phyloP scores from a whole-genome alignment of 106 monocot species.

The Amphibolis antarctica region DNA sequence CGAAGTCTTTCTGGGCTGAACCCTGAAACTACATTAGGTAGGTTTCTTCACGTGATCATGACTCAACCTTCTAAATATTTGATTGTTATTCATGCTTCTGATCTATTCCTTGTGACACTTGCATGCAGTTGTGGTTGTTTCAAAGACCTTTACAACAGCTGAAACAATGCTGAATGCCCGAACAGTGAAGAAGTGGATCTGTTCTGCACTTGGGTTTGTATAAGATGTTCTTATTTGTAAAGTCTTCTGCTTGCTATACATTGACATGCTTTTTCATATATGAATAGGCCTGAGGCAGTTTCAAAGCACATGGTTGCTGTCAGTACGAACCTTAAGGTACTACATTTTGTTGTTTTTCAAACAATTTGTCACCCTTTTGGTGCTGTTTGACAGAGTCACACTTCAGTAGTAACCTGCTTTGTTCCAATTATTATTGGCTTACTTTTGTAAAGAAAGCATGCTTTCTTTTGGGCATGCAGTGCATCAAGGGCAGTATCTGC shows the following conservation, averaged over 20 bases:
- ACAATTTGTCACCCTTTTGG: background rate
- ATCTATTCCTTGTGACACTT: background rate
- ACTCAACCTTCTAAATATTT: background rate
- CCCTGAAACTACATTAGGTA: slow-evolving; percentile 93
- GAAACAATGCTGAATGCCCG: slow-evolving; percentile 99
- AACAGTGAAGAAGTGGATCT: slow-evolving; percentile 86
- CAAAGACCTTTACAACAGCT: slow-evolving; percentile 95
- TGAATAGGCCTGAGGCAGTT: slow-evolving; percentile 55
- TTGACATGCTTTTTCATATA: slow-evolving; percentile 6
- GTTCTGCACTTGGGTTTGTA: slow-evolving; percentile 66
- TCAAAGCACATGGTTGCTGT: slow-evolving; percentile 99
- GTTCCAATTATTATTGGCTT: too few relatives aligned
- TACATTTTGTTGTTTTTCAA: background rate
- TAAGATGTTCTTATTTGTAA: slow-evolving; percentile 2
- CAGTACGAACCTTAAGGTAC: slow-evolving; percentile 87
- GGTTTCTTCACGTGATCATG: background rate
- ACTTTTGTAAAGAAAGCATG: too few relatives aligned
- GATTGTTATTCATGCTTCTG: background rate
- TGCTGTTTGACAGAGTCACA: background rate
- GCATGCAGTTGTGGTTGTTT: slow-evolving; percentile 78
- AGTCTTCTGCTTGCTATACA: background rate
- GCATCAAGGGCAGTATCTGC: too few relatives aligned
- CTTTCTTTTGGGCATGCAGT: too few relatives aligned
- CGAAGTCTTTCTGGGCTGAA: slow-evolving; percentile 57
- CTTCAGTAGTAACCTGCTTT: too few relatives aligned